Base-by-base conservation (phyloP, 2,329 filamentous ascomycete species). In the Exophiala phaeomuriformis region DNA sequence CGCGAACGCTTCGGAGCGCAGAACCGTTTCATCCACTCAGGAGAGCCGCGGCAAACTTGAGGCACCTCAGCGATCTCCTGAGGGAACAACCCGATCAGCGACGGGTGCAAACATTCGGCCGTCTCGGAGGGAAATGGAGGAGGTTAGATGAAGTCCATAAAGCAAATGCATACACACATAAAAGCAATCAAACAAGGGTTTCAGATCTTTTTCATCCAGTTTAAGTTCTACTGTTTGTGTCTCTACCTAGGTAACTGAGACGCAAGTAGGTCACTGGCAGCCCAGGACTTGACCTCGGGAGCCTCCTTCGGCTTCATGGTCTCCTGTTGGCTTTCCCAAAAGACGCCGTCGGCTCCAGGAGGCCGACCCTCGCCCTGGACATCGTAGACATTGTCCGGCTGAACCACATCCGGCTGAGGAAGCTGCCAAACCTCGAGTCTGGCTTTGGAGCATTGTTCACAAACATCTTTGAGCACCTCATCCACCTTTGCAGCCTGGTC, bases 401-500 rank as follows among this genome's bases (percentile, higher is more conserved):
- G 47, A 3, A n/a, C 61, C 27, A 51, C 59, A 39, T 58, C 63
- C 42, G 64, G 66, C 54, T 58, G 40, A 29, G 28, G 62, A 2
- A 66, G 61, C 49, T 73, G 74, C 66, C 87, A 95, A 0, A 95
- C 85, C 63, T 94, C 86, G 6, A 71, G 74, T 10, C 90, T 75
- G 41, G 85, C 85, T 5, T 72, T 75, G 59, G 71, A 71, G 67
- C 88, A 95, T 57, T 82, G 78, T 42, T 80, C 82, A 6, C 88
- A 72, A 0, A 97, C 84, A 59, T 93, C 88, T 3, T 72, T 77
- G 72, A 91, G 82, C 29, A 88, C 78, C 5, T 74, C 77, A 69
- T 93, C 86, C 2, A 95, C 80, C 4, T 88, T 86, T 9, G 82
- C 77, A 3, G 90, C 93, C 47, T 90, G 79, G 74, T 97, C 93